Percentiles rank a stretch among this genome's conserved stretches.
These are phyloP conservation scores for Camellia lanceoleosa DNA, from an alignment of 148 eudicot genomes.

Conservation along the genomic window DNA sequence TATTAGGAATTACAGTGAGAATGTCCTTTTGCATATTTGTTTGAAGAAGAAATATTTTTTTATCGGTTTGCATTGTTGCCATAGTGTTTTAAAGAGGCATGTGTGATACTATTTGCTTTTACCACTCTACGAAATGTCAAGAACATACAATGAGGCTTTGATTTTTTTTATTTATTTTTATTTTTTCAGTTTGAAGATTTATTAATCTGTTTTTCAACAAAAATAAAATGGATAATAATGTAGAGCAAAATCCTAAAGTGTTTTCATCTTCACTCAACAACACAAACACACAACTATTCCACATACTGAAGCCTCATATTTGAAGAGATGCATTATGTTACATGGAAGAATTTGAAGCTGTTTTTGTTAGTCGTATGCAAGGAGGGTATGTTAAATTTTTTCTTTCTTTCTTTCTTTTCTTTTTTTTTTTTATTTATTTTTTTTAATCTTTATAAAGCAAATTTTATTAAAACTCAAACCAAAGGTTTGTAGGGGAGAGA, in stretches of 20 bases:
- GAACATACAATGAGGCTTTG: neutral
- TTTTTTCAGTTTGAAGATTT: neutral
- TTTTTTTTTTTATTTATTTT: no score
- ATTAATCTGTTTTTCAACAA: no score
- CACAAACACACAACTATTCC: neutral
- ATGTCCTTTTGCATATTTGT: neutral
- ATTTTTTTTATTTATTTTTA: no score
- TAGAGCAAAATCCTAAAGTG: neutral
- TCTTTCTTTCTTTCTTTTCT: no score
- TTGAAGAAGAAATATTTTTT: neutral
- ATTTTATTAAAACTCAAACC: no score
- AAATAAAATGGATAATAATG: no score
- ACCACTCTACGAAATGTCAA: neutral
- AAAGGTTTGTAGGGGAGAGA: no score
- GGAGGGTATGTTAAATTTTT: neutral
- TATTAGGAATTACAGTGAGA: neutral
- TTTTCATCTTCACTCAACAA: neutral
- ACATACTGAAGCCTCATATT: neutral
- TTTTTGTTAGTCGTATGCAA: neutral
- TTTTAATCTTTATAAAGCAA: no score
- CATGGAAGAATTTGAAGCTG: neutral
- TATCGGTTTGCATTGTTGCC: neutral
- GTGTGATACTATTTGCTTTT: conserved; percentile 4
- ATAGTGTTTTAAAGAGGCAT: conserved; percentile 1
- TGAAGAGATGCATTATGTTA: neutral